These are phyloP conservation scores for Trichoderma simmonsii DNA, from an alignment of 2,329 filamentous ascomycete species.

Conservation along the genomic window DNA sequence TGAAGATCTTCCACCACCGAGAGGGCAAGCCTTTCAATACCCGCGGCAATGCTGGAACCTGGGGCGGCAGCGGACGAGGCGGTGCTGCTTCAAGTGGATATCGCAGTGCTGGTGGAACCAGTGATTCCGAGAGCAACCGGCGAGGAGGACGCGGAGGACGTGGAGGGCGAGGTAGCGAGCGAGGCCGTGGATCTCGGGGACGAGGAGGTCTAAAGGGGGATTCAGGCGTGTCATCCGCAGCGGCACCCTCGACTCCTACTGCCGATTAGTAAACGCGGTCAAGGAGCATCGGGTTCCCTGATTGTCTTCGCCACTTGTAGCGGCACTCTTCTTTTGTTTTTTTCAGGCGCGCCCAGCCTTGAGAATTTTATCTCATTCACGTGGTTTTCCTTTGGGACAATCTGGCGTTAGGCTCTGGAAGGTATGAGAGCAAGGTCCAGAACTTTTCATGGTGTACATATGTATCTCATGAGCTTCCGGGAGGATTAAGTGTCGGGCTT, in stretches of 20 bases:
- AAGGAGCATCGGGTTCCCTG: background rate
- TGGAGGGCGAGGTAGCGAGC: conserved; percentile 56
- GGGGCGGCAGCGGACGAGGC: conserved; percentile 64
- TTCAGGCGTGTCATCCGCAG: conserved; percentile 52
- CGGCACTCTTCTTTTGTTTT: conserved; percentile 21
- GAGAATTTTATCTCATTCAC: background rate
- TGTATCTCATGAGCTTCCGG: conserved; percentile 39
- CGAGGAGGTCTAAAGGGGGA: conserved; percentile 59
- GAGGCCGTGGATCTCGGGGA: conserved; percentile 55
- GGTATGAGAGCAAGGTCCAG: conserved; percentile 20
- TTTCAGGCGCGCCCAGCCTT: conserved; percentile 9
- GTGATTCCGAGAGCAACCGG: conserved; percentile 59
- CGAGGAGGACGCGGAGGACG: conserved; percentile 55
- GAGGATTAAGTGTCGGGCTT: conserved; percentile 27
- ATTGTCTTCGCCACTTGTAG: background rate
- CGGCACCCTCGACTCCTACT: conserved; percentile 48
- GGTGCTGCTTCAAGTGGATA: conserved; percentile 67
- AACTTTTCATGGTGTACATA: conserved; percentile 22
- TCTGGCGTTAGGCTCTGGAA: conserved; percentile 24
- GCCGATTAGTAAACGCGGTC: conserved; percentile 31
- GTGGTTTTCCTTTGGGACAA: conserved; percentile 20
- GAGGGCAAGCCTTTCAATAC: conserved; percentile 53
- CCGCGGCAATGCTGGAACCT: conserved; percentile 65
- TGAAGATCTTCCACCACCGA: conserved; percentile 78
- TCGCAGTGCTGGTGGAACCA: conserved; percentile 76